Base-by-base conservation (phyloP, 2,329 filamentous ascomycete species). In the Cercospora janseana region DNA sequence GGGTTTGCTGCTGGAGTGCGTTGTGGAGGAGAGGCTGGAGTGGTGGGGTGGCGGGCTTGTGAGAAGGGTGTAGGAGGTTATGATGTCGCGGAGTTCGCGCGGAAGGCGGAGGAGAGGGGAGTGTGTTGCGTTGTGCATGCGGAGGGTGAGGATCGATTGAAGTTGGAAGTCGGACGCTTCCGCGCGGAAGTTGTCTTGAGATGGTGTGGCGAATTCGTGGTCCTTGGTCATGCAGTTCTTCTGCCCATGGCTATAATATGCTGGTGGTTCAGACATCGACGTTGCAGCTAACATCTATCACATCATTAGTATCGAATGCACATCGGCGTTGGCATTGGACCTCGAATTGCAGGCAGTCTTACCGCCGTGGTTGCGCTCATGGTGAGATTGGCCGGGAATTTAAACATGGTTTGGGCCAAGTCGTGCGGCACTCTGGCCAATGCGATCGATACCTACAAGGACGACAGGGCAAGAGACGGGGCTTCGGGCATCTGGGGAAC, bases 61-160 rank as follows among this genome's bases (percentile, higher is more conserved):
- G 21, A 13, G 13, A 9, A 40, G 35, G 21, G 35, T 40, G 40
- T 31, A 44, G 23, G 21, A 32, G 8, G 34, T 42, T 16, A 48
- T 52, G 13, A 52, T 29, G 38, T 52, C 45, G 13, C 50, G 50
- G 9, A 52, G 50, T 34, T 52, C 50, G 21, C 50, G 37, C 9
- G 50, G 50, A 3, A 52, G 50, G 6, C 32, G 50, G 13, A 52
- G 50, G 9, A 52, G 45, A 9, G 27, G 43, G 4, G 43, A 52
- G 13, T 32, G 8, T n/a, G n/a, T 10, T 26, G 37, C 35, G 20
- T 52, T 52, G 24, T 18, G 44, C 24, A 26, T 21, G 44, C 44
- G 44, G 16, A 47, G 18, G 24, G 23, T 23, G 31, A 18, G 7
- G 20, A 38, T 37, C 34, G 16, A n/a, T 10, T 40, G 12, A 23